phyloP scores from a whole-genome alignment of 2,329 filamentous ascomycete genomes.

The Tolypocladium sp. region DNA sequence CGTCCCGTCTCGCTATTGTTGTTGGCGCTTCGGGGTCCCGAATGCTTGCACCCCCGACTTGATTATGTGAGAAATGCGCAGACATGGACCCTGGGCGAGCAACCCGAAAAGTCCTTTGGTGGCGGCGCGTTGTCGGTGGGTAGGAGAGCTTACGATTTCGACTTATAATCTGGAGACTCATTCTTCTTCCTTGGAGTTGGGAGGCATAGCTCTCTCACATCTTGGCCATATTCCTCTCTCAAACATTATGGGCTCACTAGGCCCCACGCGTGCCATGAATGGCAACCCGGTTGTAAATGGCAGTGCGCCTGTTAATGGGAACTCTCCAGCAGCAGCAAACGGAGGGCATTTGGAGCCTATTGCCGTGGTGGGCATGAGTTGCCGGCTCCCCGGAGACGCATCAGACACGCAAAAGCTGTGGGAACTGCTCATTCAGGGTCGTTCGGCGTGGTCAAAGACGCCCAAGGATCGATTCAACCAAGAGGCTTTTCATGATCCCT shows the following conservation, averaged over 20 bases:
- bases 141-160: neutral
- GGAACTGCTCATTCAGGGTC: slow-evolving; percentile 11
- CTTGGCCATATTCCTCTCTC: neutral
- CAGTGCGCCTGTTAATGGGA: neutral
- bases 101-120: neutral
- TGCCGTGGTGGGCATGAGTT: slow-evolving; percentile 14
- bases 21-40: neutral
- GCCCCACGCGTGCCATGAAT: neutral
- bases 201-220: neutral
- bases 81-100: neutral
- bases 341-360: slow-evolving; percentile 7
- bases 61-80: neutral
- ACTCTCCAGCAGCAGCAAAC: neutral
- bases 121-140: neutral
- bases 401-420: slow-evolving; percentile 7
- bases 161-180: neutral
- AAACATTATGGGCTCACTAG: neutral
- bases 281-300: neutral
- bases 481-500: slow-evolving; percentile 25
- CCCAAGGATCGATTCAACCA: slow-evolving; percentile 37
- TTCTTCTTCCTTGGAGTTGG: neutral
- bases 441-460: slow-evolving; percentile 26
- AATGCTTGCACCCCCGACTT: neutral
- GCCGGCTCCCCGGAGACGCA: slow-evolving; percentile 10
- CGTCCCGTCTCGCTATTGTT: neutral